These are phyloP conservation scores for Ogataea degrootiae DNA, from an alignment of 805 yeast species.

Conservation along the genomic window DNA sequence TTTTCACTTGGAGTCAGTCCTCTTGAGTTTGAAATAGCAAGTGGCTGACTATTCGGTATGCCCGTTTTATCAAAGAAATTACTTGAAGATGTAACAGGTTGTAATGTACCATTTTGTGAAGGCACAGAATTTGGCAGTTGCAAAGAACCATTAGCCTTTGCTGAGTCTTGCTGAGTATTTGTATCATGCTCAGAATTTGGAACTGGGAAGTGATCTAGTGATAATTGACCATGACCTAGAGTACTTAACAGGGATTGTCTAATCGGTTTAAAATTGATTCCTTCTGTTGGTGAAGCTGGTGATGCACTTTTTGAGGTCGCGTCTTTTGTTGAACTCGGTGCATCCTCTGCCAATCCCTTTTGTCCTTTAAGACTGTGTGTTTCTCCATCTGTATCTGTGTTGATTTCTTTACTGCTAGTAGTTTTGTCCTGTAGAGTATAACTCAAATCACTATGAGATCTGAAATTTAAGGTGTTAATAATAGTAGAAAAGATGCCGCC, in stretches of 20 bases:
- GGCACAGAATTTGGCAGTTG: too few relatives aligned
- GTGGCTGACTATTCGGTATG: too few relatives aligned
- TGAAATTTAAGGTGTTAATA: constrained; percentile 24
- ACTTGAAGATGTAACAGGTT: not conserved
- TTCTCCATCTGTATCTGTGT: not conserved
- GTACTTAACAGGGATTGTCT: constrained; percentile 43
- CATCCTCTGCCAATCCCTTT: not conserved
- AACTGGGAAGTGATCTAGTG: constrained; percentile 29
- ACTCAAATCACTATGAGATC: constrained; percentile 18
- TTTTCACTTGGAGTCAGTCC: constrained; percentile 12
- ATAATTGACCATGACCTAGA: constrained; percentile 44
- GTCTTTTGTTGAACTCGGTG: too few relatives aligned
- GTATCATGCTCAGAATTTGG: not conserved
- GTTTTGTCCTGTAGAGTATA: constrained; percentile 4
- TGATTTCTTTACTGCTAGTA: not conserved
- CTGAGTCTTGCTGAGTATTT: too few relatives aligned
- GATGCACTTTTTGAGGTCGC: not conserved
- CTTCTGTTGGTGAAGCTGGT: constrained; percentile 18
- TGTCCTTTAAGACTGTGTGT: not conserved
- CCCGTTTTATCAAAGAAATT: too few relatives aligned
- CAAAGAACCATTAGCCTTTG: too few relatives aligned
- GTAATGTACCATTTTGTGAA: not conserved
- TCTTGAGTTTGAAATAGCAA: not conserved
- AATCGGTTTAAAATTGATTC: constrained; percentile 44
- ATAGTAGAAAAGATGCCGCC: constrained; percentile 25